Conservation (phyloP, 805 yeast species). For the Saturnispora sekii region DNA sequence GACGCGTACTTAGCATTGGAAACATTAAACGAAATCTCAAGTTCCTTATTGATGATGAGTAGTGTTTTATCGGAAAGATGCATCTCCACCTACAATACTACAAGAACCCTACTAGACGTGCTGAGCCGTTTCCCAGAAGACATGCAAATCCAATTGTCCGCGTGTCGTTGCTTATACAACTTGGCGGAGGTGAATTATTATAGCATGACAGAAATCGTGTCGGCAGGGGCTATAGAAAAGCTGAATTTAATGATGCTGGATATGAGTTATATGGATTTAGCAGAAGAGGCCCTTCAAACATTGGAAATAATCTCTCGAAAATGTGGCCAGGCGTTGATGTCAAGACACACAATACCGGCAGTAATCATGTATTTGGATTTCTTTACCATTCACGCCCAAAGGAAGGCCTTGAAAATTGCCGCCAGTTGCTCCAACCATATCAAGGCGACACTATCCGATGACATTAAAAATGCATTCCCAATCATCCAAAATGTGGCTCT, state of each 20-base stretch:
- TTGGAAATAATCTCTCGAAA: slow-evolving; percentile 56
- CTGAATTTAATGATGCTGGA: slow-evolving; percentile 60
- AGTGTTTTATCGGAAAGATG: slow-evolving; percentile 52
- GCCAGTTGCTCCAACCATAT: slow-evolving; percentile 56
- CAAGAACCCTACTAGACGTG: slow-evolving; percentile 45
- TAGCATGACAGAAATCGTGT: slow-evolving; percentile 50
- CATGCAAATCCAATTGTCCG: slow-evolving; percentile 70
- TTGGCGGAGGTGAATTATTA: slow-evolving; percentile 66
- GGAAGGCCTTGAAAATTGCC: slow-evolving; percentile 65
- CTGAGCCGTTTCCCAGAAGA: slow-evolving; percentile 53
- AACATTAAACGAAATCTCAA: slow-evolving; percentile 55
- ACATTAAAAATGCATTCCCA: slow-evolving; percentile 49
- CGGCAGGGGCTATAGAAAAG: slow-evolving; percentile 55
- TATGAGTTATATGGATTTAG: slow-evolving; percentile 77
- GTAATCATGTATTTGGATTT: slow-evolving; percentile 75
- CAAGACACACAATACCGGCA: slow-evolving; percentile 52
- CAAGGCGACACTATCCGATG: slow-evolving; percentile 33
- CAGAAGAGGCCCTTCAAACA: slow-evolving; percentile 82
- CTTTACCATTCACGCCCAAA: slow-evolving; percentile 80
- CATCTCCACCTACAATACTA: slow-evolving; percentile 50
- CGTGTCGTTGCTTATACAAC: slow-evolving; percentile 78
- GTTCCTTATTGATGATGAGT: slow-evolving; percentile 53
- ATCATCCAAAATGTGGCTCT: slow-evolving; percentile 46
- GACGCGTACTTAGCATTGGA: slow-evolving; percentile 57
- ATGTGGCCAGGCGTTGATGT: slow-evolving; percentile 41